A percentile compares a stretch with the other conserved stretches of the same genome.
Conservation (phyloP, 345 rosid species). For the Pugionium dolabratum region DNA sequence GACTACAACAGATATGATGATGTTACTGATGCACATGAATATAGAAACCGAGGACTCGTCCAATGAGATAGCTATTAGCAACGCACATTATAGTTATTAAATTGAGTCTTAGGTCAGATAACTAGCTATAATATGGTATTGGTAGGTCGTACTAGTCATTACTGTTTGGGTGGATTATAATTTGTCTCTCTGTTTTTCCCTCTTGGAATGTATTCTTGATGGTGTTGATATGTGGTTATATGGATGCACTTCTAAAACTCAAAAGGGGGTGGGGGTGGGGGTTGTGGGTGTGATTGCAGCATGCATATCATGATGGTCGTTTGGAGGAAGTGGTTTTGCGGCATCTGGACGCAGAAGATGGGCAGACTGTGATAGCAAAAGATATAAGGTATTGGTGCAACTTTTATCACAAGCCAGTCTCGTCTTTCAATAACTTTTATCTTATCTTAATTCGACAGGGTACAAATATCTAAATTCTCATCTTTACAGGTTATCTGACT, state of each 20-base stretch:
- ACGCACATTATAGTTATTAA: constrained; percentile 4
- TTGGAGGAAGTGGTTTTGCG: constrained; percentile 76
- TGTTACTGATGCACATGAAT: constrained; percentile 52
- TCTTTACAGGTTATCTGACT: constrained; percentile 68
- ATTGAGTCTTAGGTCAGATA: constrained; percentile 30
- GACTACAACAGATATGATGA: constrained; percentile 51
- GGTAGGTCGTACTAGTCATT: constrained; percentile 18
- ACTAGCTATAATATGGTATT: constrained; percentile 20
- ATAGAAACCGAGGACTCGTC: constrained; percentile 49
- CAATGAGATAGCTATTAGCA: constrained; percentile 48
- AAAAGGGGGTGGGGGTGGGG: background rate
- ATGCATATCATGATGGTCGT: constrained; percentile 72
- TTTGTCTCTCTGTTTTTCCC: background rate
- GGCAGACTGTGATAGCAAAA: constrained; percentile 69
- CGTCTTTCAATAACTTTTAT: constrained; percentile 6
- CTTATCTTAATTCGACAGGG: constrained; percentile 22
- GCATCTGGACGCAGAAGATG: constrained; percentile 82
- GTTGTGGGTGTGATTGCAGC: constrained; percentile 54
- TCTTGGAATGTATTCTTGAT: constrained; percentile 23
- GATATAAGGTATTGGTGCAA: constrained; percentile 44
- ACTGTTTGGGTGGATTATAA: constrained; percentile 9
- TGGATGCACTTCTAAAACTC: constrained; percentile 32
- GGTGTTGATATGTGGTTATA: constrained; percentile 22
- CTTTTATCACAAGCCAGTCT: constrained; percentile 1
- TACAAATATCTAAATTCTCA: no score